These are phyloP conservation scores for Chalara sp. DNA, from an alignment of 2,329 filamentous ascomycete genomes.

Conservation along the genomic window DNA sequence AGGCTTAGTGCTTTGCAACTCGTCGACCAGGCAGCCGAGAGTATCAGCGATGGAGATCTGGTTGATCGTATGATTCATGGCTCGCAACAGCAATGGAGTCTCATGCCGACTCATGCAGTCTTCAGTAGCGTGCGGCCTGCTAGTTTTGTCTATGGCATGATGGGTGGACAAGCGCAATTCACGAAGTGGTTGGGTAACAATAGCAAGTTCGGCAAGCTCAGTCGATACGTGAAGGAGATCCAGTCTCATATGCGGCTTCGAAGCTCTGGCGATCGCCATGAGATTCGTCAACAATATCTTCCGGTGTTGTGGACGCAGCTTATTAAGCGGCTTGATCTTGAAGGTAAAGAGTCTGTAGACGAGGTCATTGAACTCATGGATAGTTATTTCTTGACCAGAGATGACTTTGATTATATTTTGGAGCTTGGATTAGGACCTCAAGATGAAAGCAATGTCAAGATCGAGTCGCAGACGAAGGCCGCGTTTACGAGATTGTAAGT, in stretches of 20 bases:
- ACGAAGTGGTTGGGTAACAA: conserved; percentile 94
- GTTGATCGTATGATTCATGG: conserved; percentile 98
- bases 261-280: conserved; percentile 84
- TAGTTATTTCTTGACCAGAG: conserved; percentile 87
- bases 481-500: conserved; percentile 83
- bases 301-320: conserved; percentile 80
- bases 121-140: conserved; percentile 92
- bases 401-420: conserved; percentile 89
- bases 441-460: conserved; percentile 65
- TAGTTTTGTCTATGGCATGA: conserved; percentile 76
- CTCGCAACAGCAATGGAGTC: conserved; percentile 93
- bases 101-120: conserved; percentile 94
- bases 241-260: conserved; percentile 94
- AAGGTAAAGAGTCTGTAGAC: conserved; percentile 76
- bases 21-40: conserved; percentile 81
- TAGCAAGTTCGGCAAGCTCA: conserved; percentile 74
- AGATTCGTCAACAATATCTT: conserved; percentile 90
- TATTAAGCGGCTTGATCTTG: conserved; percentile 63
- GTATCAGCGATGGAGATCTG: conserved; percentile 93
- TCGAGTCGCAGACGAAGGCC: conserved; percentile 80
- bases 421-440: conserved; percentile 87
- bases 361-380: conserved; percentile 95
- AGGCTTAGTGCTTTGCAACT: conserved; percentile 81
- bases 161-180: conserved; percentile 66
- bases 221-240: conserved; percentile 82